Evolutionary conservation across 768 basidiomycete species (phyloP).

Genomic region (Tylopilus sp.): DNA sequence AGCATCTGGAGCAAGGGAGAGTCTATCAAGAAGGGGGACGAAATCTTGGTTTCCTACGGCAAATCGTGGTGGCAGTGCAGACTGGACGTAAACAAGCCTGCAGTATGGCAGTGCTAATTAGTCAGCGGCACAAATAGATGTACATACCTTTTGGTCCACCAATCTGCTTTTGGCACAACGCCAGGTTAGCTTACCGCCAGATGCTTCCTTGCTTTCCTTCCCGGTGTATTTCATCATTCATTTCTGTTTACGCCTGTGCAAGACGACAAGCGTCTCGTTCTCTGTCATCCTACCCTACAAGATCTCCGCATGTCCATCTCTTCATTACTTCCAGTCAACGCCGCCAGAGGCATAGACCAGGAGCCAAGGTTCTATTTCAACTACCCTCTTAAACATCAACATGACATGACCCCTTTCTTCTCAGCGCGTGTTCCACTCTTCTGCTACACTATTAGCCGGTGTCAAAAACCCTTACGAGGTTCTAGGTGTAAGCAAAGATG

Average conservation of each 20-base stretch:
- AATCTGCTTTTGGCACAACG: neutral
- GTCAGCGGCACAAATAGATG: conserved; percentile 21
- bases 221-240: conserved; percentile 48
- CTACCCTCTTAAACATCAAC: conserved; percentile 6
- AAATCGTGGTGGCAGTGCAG: conserved; percentile 73
- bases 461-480: conserved; percentile 87
- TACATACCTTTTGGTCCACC: conserved; percentile 5
- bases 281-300: conserved; percentile 37
- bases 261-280: conserved; percentile 33
- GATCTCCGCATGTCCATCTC: conserved; percentile 33
- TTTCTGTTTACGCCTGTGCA: conserved; percentile 57
- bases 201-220: conserved; percentile 53
- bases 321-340: conserved; percentile 14
- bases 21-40: conserved; percentile 72
- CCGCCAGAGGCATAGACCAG: conserved; percentile 11
- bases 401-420: conserved; percentile 21
- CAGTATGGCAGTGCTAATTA: conserved; percentile 11
- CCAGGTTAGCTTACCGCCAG: conserved; percentile 16
- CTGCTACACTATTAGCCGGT: conserved; percentile 46
- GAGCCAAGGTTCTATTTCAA: conserved; percentile 39
- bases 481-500: conserved; percentile 84
- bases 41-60: conserved; percentile 86
- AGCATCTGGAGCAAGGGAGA: conserved; percentile 64
- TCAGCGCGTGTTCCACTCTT: conserved; percentile 77
- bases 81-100: neutral